Evolutionary conservation across 1,284 basidiomycete species (phyloP), one percentile per base, ranked within the genome.

Genomic region (Golubevia pallescens): DNA sequence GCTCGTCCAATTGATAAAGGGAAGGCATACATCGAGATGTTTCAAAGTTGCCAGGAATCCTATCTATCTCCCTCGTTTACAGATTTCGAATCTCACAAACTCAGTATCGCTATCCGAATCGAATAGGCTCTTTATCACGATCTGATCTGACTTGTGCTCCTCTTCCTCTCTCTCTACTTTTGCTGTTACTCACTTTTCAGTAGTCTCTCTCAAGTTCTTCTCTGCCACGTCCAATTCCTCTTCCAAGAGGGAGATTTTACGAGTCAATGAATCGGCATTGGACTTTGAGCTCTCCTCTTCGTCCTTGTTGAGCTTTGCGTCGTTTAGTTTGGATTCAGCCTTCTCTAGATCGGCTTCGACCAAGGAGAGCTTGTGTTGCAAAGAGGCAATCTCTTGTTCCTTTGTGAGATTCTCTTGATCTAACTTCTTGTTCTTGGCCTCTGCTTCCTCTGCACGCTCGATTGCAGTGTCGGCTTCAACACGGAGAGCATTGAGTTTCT

Each of bases 121-220:
- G n/a, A n/a, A n/a, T n/a, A n/a, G n/a, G n/a, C n/a, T n/a, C n/a
- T n/a, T n/a, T n/a, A n/a, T n/a, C n/a, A n/a, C n/a, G n/a, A n/a
- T n/a, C n/a, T n/a, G n/a, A n/a, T n/a, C n/a, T n/a, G n/a, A n/a
- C n/a, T n/a, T n/a, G n/a, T n/a, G n/a, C n/a, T n/a, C n/a, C n/a
- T n/a, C n/a, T 10, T 38, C 34, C 10, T 10, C 34, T 38, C 34
- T 38, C 34, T 38, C 34, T 38, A n/a, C n/a, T n/a, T n/a, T n/a
- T n/a, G n/a, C n/a, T n/a, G n/a, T n/a, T n/a, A 89, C 93, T 81
- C 85, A 97, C 96, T 96, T 97, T 88, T 98, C 97, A 34, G 93
- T 93, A 1, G 94, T 95, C 85, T 99, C 96, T 87, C 96, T 95
- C 73, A 95, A 89, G 86, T 95, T 96, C 91, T 95, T 96, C 89